Conservation (phyloP, 805 yeast genomes). For the Brettanomyces custersianus region DNA sequence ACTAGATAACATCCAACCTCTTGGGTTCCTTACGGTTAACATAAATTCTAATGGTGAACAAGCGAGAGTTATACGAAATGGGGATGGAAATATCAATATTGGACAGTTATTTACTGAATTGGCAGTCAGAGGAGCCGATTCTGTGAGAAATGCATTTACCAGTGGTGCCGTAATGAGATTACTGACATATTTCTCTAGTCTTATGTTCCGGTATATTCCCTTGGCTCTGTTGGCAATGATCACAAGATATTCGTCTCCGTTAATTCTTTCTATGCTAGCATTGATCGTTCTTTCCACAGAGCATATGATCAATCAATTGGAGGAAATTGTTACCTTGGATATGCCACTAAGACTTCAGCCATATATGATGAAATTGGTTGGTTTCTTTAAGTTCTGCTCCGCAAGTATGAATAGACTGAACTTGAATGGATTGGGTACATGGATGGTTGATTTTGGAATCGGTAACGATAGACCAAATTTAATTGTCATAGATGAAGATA, state of each 20-base stretch:
- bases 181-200: neutral
- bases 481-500: slow-evolving; percentile 4
- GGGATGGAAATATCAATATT: neutral
- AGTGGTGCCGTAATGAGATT: neutral
- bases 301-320: slow-evolving; percentile 1
- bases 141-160: neutral
- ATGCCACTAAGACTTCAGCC: slow-evolving; percentile 1
- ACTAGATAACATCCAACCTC: slow-evolving; percentile 12
- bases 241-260: slow-evolving; percentile 1
- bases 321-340: slow-evolving; percentile 5
- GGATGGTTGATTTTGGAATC: slow-evolving; percentile 4
- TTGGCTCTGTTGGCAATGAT: slow-evolving; percentile 1
- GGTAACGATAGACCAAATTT: too few relatives aligned
- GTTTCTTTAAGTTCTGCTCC: neutral
- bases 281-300: slow-evolving; percentile 1
- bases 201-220: neutral
- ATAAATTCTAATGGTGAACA: neutral
- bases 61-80: neutral
- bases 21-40: slow-evolving; percentile 6
- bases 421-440: neutral
- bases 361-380: neutral
- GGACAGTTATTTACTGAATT: too few relatives aligned
- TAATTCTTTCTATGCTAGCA: neutral
- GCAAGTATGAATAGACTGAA: too few relatives aligned
- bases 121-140: neutral